A percentile compares a stretch with the other conserved stretches of the same genome.
Evolutionary conservation across 306 rosid species (phyloP).

Genomic region (Arachis stenosperma): DNA sequence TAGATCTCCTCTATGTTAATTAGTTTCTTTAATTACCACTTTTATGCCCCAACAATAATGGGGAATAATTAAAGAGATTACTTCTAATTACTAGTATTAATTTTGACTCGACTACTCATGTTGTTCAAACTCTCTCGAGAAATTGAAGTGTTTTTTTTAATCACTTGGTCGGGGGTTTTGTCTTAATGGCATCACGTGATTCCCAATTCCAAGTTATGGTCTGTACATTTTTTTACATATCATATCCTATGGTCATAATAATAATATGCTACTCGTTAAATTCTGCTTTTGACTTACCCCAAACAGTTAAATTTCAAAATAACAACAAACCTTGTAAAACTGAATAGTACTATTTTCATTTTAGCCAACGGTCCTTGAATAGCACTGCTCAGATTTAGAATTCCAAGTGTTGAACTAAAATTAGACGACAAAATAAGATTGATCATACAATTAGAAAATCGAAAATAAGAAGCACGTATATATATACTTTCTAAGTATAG

Average conservation of each 20-base stretch:
- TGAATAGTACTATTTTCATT: no score
- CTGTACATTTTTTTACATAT: conserved; percentile 41
- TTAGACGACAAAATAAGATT: background rate
- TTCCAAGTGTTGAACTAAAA: background rate
- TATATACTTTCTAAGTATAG: conserved; percentile 1
- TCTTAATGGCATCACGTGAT: conserved; percentile 98
- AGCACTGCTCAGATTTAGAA: background rate
- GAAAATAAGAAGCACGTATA: background rate
- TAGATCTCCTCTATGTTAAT: conserved; percentile 85
- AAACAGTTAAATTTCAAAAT: background rate
- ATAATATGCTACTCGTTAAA: conserved; percentile 40
- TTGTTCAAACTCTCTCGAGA: conserved; percentile 58
- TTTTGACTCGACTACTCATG: conserved; percentile 54
- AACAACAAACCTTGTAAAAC: background rate
- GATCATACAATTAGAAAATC: background rate
- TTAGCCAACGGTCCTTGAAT: background rate
- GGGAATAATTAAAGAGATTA: background rate
- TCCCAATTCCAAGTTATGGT: conserved; percentile 93
- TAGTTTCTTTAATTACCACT: background rate
- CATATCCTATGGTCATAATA: conserved; percentile 29
- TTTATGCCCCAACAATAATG: no score
- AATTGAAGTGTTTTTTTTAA: conserved; percentile 61
- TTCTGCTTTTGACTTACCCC: conserved; percentile 41
- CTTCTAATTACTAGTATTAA: background rate
- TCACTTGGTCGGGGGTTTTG: conserved; percentile 98